phyloP scores from a whole-genome alignment of 2,329 filamentous ascomycete species.

The Cladosporium sp. region DNA sequence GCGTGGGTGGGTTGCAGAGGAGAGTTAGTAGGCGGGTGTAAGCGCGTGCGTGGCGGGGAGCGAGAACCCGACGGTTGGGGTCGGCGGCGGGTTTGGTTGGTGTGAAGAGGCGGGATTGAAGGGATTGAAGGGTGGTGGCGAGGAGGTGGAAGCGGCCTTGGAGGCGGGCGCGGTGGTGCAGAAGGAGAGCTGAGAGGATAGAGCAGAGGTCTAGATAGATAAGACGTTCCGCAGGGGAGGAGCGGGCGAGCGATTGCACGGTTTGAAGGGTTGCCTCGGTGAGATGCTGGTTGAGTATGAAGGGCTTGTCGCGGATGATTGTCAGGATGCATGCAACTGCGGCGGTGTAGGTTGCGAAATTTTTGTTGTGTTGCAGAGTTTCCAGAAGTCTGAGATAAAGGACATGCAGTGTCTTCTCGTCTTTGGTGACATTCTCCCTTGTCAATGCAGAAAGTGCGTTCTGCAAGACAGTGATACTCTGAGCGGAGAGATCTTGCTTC shows the following conservation, averaged over 20 bases:
- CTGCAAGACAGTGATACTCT: conserved; percentile 1
- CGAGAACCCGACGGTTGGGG: conserved; percentile 28
- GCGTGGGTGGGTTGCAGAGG: conserved; percentile 54
- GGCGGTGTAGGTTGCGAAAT: conserved; percentile 13
- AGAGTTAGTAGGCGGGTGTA: conserved; percentile 56
- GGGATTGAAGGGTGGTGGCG: conserved; percentile 50
- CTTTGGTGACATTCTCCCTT: background rate
- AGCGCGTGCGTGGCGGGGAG: conserved; percentile 43
- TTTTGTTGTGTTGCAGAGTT: background rate
- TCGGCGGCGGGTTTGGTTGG: conserved; percentile 31
- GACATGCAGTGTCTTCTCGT: background rate
- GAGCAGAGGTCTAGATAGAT: conserved; percentile 54
- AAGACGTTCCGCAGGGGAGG: conserved; percentile 25
- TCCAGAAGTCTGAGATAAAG: conserved; percentile 4
- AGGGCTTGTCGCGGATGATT: conserved; percentile 27
- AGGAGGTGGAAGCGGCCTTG: conserved; percentile 59
- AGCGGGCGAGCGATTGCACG: conserved; percentile 31
- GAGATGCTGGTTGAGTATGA: conserved; percentile 40
- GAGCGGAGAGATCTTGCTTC: background rate
- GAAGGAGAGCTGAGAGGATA: conserved; percentile 49
- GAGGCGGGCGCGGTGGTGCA: conserved; percentile 55
- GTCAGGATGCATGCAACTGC: conserved; percentile 19
- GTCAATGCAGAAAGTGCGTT: conserved; percentile 1
- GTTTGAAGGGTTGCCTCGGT: conserved; percentile 38
- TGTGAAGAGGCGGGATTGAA: conserved; percentile 54